Conservation (phyloP, 371 early-diverging fungal genomes). For the Haplosporangium sp. region DNA sequence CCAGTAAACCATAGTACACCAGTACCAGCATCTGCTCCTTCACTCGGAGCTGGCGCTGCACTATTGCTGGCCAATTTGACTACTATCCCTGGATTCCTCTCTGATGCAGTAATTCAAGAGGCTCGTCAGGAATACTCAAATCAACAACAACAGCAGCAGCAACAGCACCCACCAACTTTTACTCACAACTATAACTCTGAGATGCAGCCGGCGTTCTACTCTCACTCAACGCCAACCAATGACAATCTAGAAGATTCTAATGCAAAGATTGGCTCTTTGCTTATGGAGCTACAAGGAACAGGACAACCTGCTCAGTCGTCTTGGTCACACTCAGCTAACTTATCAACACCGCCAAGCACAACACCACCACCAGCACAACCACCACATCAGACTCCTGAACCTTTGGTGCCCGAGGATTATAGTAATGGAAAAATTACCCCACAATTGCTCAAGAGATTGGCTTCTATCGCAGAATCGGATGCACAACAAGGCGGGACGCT, state of each 20-base stretch:
- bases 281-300: conserved; percentile 27
- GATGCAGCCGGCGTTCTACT: not conserved
- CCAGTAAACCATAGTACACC: not conserved
- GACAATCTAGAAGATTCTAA: not conserved
- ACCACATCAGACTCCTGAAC: not conserved
- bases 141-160: conserved; percentile 19
- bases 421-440: conserved; percentile 49
- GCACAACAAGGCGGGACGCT: conserved; percentile 25
- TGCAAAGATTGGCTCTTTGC: conserved; percentile 13
- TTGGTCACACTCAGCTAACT: too few species aligned
- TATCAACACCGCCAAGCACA: too few species aligned
- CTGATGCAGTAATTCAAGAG: conserved; percentile 37
- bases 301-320: not conserved
- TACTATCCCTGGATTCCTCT: conserved; percentile 39
- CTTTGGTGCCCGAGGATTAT: conserved; percentile 14
- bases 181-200: not conserved
- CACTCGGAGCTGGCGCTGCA: conserved; percentile 32
- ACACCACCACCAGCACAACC: not conserved
- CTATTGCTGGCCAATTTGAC: conserved; percentile 37
- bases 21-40: conserved; percentile 1
- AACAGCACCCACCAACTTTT: not conserved
- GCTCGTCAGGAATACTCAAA: conserved; percentile 31
- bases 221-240: not conserved
- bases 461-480: conserved; percentile 35
- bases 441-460: conserved; percentile 36